Evolutionary conservation across 257 asterid species (phyloP).

Genomic region (Cordia subcordata): DNA sequence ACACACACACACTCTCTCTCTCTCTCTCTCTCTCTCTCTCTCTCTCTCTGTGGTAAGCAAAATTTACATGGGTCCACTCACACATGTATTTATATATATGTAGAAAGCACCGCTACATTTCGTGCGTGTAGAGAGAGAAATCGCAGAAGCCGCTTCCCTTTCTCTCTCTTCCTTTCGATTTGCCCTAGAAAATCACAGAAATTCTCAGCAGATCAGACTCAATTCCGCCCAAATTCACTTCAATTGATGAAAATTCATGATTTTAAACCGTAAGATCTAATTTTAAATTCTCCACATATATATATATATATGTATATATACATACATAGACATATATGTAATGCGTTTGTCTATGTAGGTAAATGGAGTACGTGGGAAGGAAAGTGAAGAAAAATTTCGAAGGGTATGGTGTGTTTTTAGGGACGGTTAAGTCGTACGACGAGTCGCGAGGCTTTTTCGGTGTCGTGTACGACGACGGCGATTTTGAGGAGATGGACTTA

Average conservation of each 20-base stretch:
- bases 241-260: not conserved
- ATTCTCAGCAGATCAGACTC: not conserved
- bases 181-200: not conserved
- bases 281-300: not conserved
- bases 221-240: not conserved
- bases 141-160: too few species aligned
- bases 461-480: constrained; percentile 71
- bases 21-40: too few species aligned
- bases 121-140: too few species aligned
- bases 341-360: not conserved
- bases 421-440: constrained; percentile 52
- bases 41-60: too few species aligned
- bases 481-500: constrained; percentile 57
- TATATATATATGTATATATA: too few species aligned
- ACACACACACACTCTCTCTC: too few species aligned
- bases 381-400: constrained; percentile 53
- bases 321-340: not conserved
- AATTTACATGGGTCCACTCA: too few species aligned
- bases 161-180: not conserved
- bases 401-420: constrained; percentile 43
- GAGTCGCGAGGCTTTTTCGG: constrained; percentile 37
- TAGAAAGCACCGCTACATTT: too few species aligned
- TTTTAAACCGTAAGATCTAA: too few species aligned
- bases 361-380: constrained; percentile 71
- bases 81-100: too few species aligned